Base-by-base conservation (phyloP, 2,329 filamentous ascomycete genomes). In the Ascochyta viciae-villosae region DNA sequence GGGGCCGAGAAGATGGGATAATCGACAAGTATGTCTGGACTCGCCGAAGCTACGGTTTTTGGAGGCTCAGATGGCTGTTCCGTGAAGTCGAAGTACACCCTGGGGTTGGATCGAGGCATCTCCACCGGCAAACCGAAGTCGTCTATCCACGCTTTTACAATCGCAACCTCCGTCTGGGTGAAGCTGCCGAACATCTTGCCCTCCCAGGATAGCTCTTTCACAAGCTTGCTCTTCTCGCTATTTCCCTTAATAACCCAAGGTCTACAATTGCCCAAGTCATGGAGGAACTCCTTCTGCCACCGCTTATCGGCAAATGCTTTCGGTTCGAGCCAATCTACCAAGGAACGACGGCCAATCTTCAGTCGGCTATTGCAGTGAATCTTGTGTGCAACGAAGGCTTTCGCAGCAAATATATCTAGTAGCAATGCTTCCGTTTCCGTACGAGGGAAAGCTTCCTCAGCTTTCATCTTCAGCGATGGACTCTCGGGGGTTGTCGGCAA, bases 121-220 rank as follows among this genome's bases (percentile, higher is more conserved):
- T 42, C 24, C 15, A 24, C n/a, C 24, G 62, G 43, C 45, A 3
- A 40, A 4, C 55, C 61, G 26, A 80, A 63, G 8, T 64, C 64
- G 46, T 77, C 68, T 57, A 81, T 80, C 79, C 79, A 82, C 8
- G 57, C 47, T 46, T 63, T 64, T 6, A 81, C 57, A 2, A 71
- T 58, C 13, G 71, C 67, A 16, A 76, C 68, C 60, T 83, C 81
- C 10, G 63, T 65, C 15, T 77, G 62, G 1, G 79, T 82, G 62
- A 83, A 83, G 19, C 78, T 73, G 1, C 81, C 81, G 60, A 81
- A 83, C 80, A 83, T 83, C 39, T 72, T 76, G 5, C 80, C 81
- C 23, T 75, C 74, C 80, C 80, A 82, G 1, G 59, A 67, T 7
- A 82, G 61, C 62, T 80, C 79, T 37, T 70, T 73, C 2, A 82